Evolutionary conservation across 352 stramenopile genomes (phyloP).

Genomic region (Phytophthora nicotianae): DNA sequence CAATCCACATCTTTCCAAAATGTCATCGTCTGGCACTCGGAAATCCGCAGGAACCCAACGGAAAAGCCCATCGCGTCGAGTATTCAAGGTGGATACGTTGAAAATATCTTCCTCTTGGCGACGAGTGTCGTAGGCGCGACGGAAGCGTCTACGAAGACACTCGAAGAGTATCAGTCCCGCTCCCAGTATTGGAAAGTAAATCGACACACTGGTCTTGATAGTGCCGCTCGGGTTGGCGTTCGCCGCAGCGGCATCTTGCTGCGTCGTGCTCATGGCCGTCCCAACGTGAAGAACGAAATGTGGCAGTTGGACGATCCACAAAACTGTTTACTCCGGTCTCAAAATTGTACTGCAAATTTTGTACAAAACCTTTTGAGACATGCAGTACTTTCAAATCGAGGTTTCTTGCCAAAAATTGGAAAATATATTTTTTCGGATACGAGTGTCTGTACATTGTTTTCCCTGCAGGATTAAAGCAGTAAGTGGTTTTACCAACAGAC

Average conservation of each 20-base stretch:
- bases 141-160: conserved; percentile 56
- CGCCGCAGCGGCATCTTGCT: conserved; percentile 51
- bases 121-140: conserved; percentile 59
- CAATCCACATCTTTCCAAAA: conserved; percentile 72
- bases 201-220: conserved; percentile 65
- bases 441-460: too few species aligned
- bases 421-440: too few species aligned
- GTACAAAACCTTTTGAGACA: not conserved
- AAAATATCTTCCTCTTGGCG: conserved; percentile 37
- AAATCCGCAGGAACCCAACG: conserved; percentile 57
- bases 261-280: conserved; percentile 40
- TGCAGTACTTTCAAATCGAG: conserved; percentile 1
- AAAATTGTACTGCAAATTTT: too few species aligned
- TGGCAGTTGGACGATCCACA: conserved; percentile 10
- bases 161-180: conserved; percentile 67
- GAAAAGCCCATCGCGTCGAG: conserved; percentile 36
- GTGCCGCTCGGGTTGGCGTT: conserved; percentile 74
- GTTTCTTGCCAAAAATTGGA: too few species aligned
- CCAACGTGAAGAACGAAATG: conserved; percentile 10
- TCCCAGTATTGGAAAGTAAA: conserved; percentile 66
- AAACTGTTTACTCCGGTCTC: conserved; percentile 11
- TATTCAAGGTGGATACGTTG: conserved; percentile 21
- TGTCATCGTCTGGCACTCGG: conserved; percentile 59
- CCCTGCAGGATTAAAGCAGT: too few species aligned
- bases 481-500: too few species aligned